phyloP scores from a whole-genome alignment of 139 green algal species.

The Desmodesmus armatus region DNA sequence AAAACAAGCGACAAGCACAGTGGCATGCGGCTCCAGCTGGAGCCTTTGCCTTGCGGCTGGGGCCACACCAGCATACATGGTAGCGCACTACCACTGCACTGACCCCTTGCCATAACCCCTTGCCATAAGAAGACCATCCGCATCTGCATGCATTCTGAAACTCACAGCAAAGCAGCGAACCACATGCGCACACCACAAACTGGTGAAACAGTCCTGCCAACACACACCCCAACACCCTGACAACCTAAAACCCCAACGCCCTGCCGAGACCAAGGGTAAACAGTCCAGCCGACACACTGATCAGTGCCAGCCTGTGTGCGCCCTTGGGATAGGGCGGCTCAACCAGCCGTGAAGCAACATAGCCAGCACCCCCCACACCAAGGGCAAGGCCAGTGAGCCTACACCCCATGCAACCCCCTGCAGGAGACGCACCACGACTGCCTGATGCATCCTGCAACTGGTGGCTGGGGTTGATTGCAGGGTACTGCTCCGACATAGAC shows the following conservation, averaged over 20 bases:
- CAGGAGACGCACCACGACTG: background rate
- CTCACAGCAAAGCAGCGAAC: too few relatives aligned
- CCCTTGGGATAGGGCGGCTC: slow-evolving; percentile 51
- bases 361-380: slow-evolving; percentile 57
- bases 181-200: too few relatives aligned
- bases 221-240: background rate
- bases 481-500: background rate
- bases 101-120: too few relatives aligned
- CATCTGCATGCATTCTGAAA: too few relatives aligned
- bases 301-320: slow-evolving; percentile 48
- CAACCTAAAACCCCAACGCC: slow-evolving; percentile 33
- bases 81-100: too few relatives aligned
- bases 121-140: too few relatives aligned
- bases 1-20: too few relatives aligned
- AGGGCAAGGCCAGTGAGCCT: slow-evolving; percentile 57
- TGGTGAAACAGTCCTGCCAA: too few relatives aligned
- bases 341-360: slow-evolving; percentile 51
- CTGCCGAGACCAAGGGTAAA: slow-evolving; percentile 56
- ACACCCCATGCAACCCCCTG: slow-evolving; percentile 61
- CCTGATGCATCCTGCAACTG: background rate
- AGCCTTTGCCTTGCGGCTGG: too few relatives aligned
- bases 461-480: slow-evolving; percentile 15
- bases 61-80: too few relatives aligned
- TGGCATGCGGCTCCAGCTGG: too few relatives aligned
- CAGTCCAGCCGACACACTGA: slow-evolving; percentile 48